Base-by-base conservation (phyloP, 805 yeast genomes). In the Yarrowia keelungensis region DNA sequence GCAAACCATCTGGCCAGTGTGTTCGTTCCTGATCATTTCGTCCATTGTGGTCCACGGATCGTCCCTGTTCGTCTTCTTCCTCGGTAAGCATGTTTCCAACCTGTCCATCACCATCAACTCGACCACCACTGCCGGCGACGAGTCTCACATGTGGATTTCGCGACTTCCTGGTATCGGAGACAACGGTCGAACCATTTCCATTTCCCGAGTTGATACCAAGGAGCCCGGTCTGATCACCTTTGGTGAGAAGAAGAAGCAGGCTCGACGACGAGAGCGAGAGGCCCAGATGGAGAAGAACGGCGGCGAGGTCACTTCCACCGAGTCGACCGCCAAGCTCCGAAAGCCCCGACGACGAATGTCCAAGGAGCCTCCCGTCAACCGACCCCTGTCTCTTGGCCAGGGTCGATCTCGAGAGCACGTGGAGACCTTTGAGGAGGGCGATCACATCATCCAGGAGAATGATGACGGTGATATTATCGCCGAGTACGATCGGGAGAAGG, bases 21-120 rank as follows among this genome's bases (percentile, higher is more conserved):
- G 89, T 0, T 87, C 92, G 43, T 92, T 92, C 75, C 80, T 92
- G 71, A 89, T 92, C 32, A 82, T 92, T 3, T 83, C 93, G 0
- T 92, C 97, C 0, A 91, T 92, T 73, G 80, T 90, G 19, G 94
- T 92, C 26, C 98, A 92, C 78, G 98, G 98, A 3, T 91, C 97
- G 0, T 91, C 97, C 0, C 92, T 91, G 35, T 95, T 95, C 5
- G 91, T 86, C 16, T 81, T 84, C 71, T 85, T 91, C 5, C 80
- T 89, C 26, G 98, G 99, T 61, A 90, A 88, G 75, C 89, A 94
- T 69, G 84, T 94, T 77, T 92, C 93, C 80, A 89, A 97, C 66
- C 90, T 95, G 88, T 91, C 97, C 1, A 86, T 94, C 74, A 90
- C 97, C 1, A 90, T 93, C 89, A 86, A 98, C 0, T 89, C 91